Evolutionary conservation across 441 rosid genomes (phyloP).

Genomic region (Macaranga tanarius): DNA sequence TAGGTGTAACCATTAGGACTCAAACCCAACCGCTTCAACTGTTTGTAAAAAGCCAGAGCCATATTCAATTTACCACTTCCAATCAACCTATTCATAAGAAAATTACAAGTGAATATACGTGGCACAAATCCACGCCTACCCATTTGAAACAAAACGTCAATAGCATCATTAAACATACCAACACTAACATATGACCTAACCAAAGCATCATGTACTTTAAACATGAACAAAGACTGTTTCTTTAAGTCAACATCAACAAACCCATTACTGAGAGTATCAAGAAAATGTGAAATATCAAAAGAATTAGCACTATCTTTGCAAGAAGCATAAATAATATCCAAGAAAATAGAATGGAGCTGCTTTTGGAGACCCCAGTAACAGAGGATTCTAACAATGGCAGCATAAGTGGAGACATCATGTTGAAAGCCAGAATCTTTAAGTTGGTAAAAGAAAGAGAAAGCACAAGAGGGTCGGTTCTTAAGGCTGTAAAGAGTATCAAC

Average conservation of each 20-base stretch:
- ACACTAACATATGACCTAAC: conserved; percentile 53
- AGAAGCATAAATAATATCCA: conserved; percentile 30
- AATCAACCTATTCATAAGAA: conserved; percentile 58
- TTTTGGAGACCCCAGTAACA: conserved; percentile 39
- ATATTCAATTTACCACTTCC: conserved; percentile 38
- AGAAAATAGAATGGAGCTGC: conserved; percentile 45
- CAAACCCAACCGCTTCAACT: conserved; percentile 52
- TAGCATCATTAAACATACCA: conserved; percentile 60
- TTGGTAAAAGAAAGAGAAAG: conserved; percentile 40
- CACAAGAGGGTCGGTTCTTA: conserved; percentile 19
- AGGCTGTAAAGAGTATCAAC: conserved; percentile 15
- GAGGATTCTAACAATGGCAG: conserved; percentile 47
- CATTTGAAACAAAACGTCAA: conserved; percentile 44
- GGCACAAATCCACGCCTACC: conserved; percentile 40
- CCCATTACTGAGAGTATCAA: conserved; percentile 34
- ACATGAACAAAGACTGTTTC: conserved; percentile 27
- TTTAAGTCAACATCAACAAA: conserved; percentile 14
- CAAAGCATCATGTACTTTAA: conserved; percentile 41
- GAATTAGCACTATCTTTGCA: conserved; percentile 21
- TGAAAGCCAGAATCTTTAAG: conserved; percentile 36
- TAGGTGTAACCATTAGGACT: conserved; percentile 52
- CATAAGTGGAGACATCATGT: conserved; percentile 44
- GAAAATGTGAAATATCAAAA: conserved; percentile 43
- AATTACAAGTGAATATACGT: conserved; percentile 52
- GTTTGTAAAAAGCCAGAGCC: conserved; percentile 45